Evolutionary conservation across 1,139 yeast species (phyloP), one percentile per base, ranked within the genome.

Genomic region (Yamadazyma sp.): DNA sequence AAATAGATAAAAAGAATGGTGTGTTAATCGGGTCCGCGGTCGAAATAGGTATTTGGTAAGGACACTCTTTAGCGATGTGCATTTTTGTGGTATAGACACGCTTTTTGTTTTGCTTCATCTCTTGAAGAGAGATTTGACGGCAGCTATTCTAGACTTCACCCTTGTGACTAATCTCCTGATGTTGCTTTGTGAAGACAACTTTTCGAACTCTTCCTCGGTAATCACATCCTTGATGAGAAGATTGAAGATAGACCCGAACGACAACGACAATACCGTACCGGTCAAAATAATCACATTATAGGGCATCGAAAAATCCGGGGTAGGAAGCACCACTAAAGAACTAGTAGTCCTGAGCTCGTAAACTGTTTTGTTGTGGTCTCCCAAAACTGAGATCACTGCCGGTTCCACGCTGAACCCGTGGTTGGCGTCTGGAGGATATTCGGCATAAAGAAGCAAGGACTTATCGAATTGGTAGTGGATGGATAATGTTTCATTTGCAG

Each of bases 301-400:
- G 1, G 98, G 98, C 99, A 94, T 94, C 44, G 96, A 87, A 62
- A 94, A 94, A 66, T 94, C 99, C 0, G 99, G 99, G 0, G 98
- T 94, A 2, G 98, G 97, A 38, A 94, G 73, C 0, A 95, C 81
- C 36, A 94, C 70, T 42, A 94, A 68, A 39, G 91, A 73, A 33
- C 97, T 86, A 1, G 97, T 81, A 0, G 98, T 88, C 55, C 98
- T 75, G 45, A 83, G 59, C 37, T 80, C 76, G 51, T 87, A 87
- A n/a, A 50, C 42, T 28, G 46, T 45, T 1, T 60, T 46, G 5
- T 54, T 49, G 4, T 47, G 42, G 11, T 54, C 46, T 10, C 54
- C 46, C 4, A 75, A 46, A 0, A 86, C 77, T 1, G 85, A 75
- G 9, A 89, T 69, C 5, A 88, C 85, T 3, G 92, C 96, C 0